A percentile compares a stretch with the other conserved stretches of the same genome.
phyloP scores from a whole-genome alignment of 2,329 filamentous ascomycete genomes.

The Penicillium sp. region DNA sequence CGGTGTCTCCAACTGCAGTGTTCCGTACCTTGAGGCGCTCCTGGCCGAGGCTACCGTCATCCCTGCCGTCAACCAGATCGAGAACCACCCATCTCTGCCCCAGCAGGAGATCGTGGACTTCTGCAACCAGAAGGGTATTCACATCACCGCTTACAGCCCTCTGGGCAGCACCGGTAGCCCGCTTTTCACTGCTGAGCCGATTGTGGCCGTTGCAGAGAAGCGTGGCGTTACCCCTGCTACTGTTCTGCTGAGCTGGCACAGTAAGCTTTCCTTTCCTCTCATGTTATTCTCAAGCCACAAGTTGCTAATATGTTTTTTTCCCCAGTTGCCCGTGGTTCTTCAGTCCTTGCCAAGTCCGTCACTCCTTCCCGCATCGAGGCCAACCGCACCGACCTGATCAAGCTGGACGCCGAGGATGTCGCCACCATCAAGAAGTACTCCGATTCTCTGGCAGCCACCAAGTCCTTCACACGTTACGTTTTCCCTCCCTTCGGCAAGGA shows the following conservation, averaged over 20 bases:
- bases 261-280: slow-evolving; percentile 23
- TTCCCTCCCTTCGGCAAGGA: slow-evolving; percentile 68
- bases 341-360: slow-evolving; percentile 44
- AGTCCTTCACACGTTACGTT: slow-evolving; percentile 52
- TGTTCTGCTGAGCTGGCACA: slow-evolving; percentile 47
- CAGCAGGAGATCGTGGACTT: slow-evolving; percentile 55
- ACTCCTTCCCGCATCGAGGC: slow-evolving; percentile 43
- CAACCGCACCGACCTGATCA: slow-evolving; percentile 38
- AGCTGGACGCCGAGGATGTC: slow-evolving; percentile 40
- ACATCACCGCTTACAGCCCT: slow-evolving; percentile 54
- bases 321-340: slow-evolving; percentile 41
- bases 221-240: slow-evolving; percentile 40
- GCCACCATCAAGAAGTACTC: slow-evolving; percentile 39
- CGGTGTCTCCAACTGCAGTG: slow-evolving; percentile 61
- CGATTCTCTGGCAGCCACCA: slow-evolving; percentile 32
- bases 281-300: neutral
- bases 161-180: slow-evolving; percentile 45
- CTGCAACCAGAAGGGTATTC: slow-evolving; percentile 52
- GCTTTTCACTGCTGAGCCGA: slow-evolving; percentile 42
- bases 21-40: slow-evolving; percentile 55
- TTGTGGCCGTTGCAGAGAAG: slow-evolving; percentile 43
- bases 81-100: slow-evolving; percentile 71
- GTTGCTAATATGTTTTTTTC: neutral
- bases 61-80: slow-evolving; percentile 77
- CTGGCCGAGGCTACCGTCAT: slow-evolving; percentile 58